A percentile compares a stretch with the other conserved stretches of the same genome.
phyloP scores from a whole-genome alignment of 306 rosid genomes.

The Quercus gilva region DNA sequence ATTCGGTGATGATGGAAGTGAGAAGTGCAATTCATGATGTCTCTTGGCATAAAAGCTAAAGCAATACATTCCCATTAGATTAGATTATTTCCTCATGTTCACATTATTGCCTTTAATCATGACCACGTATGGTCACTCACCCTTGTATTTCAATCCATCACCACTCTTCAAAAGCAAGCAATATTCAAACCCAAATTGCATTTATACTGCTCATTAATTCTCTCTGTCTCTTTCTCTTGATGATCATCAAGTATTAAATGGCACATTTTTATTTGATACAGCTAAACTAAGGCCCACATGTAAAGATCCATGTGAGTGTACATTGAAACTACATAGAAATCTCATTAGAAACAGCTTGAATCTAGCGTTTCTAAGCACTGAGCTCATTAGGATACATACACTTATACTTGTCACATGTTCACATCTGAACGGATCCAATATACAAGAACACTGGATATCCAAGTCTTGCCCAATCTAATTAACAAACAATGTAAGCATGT shows the following conservation, averaged over 20 bases:
- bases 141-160: slow-evolving; percentile 48
- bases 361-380: too few relatives aligned
- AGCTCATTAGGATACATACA: too few relatives aligned
- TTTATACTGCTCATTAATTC: slow-evolving; percentile 26
- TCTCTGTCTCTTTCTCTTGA: background rate
- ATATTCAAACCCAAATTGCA: slow-evolving; percentile 27
- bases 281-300: background rate
- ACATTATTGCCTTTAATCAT: slow-evolving; percentile 38
- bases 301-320: background rate
- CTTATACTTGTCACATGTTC: too few relatives aligned
- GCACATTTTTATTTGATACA: background rate
- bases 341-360: too few relatives aligned
- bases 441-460: too few relatives aligned
- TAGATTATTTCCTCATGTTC: slow-evolving; percentile 2
- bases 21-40: slow-evolving; percentile 54
- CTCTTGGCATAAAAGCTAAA: slow-evolving; percentile 64
- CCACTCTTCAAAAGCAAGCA: slow-evolving; percentile 48
- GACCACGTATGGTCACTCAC: slow-evolving; percentile 31
- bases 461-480: too few relatives aligned
- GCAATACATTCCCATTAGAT: slow-evolving; percentile 16
- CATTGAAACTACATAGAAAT: too few relatives aligned
- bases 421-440: too few relatives aligned
- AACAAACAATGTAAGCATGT: too few relatives aligned
- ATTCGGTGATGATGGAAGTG: slow-evolving; percentile 27
- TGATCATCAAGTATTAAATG: background rate